Evolutionary conservation across 2,329 filamentous ascomycete species (phyloP).

Genomic region (Ascosphaera apis): DNA sequence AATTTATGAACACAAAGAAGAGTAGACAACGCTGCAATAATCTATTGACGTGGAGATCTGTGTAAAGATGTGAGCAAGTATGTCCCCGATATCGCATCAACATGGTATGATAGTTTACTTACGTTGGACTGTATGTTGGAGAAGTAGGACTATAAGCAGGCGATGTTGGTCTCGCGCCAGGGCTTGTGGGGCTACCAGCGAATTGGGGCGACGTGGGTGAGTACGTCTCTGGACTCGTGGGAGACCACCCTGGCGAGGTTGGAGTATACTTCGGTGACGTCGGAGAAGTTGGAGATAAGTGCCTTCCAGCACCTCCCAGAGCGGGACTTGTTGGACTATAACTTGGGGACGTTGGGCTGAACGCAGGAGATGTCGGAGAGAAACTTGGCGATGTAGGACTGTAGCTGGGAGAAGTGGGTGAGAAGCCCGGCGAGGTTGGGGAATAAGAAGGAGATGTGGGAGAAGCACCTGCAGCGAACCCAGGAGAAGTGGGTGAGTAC

Average conservation of each 20-base stretch:
- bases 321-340: conserved; percentile 33
- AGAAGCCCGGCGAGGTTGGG: conserved; percentile 31
- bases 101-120: conserved; percentile 8
- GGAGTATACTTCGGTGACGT: conserved; percentile 32
- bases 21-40: conserved; percentile 6
- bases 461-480: conserved; percentile 41
- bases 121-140: conserved; percentile 21
- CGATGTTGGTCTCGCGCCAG: conserved; percentile 16
- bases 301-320: conserved; percentile 18
- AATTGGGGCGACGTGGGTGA: conserved; percentile 28
- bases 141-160: conserved; percentile 23
- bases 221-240: conserved; percentile 24
- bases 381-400: conserved; percentile 35
- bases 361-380: conserved; percentile 27
- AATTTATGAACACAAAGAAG: not conserved
- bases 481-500: conserved; percentile 23
- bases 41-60: conserved; percentile 21
- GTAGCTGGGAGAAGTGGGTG: conserved; percentile 37
- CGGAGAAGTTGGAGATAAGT: conserved; percentile 23
- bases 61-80: too few relatives aligned
- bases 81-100: conserved; percentile 8
- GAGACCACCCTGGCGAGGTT: conserved; percentile 28
- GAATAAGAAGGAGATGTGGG: conserved; percentile 33
- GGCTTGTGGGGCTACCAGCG: conserved; percentile 21
- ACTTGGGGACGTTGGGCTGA: conserved; percentile 34